These are phyloP conservation scores for Phytopythium oedochilum DNA, from an alignment of 352 stramenopile species.

Conservation along the genomic window DNA sequence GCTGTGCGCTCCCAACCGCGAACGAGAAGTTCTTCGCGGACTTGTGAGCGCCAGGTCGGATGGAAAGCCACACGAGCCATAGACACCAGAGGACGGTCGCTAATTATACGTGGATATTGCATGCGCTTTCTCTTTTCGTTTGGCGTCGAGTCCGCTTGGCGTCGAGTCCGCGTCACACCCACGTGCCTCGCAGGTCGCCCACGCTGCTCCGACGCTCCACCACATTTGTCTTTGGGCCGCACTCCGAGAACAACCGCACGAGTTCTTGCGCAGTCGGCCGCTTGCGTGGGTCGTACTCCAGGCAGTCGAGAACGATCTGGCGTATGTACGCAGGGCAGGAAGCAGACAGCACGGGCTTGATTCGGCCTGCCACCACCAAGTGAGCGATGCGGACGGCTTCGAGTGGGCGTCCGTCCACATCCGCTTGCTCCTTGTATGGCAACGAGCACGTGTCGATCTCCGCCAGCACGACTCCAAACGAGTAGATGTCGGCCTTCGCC, in stretches of 20 bases:
- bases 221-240: not conserved
- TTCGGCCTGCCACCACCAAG: slow-evolving; percentile 20
- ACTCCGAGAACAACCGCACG: not conserved
- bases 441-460: slow-evolving; percentile 49
- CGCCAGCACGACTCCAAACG: slow-evolving; percentile 46
- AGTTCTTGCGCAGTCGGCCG: slow-evolving; percentile 31
- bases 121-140: not conserved
- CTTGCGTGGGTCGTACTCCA: slow-evolving; percentile 24
- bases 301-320: slow-evolving; percentile 27
- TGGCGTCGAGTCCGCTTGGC: too few relatives aligned
- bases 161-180: not conserved
- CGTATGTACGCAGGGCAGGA: slow-evolving; percentile 35
- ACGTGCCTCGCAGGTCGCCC: not conserved
- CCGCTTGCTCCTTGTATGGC: slow-evolving; percentile 18
- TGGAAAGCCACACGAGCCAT: not conserved
- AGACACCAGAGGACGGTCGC: not conserved
- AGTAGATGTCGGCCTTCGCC: slow-evolving; percentile 48
- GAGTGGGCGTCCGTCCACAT: slow-evolving; percentile 22
- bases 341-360: slow-evolving; percentile 23
- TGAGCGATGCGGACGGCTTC: slow-evolving; percentile 18
- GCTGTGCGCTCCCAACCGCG: slow-evolving; percentile 54
- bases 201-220: not conserved
- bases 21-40: slow-evolving; percentile 85
- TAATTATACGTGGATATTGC: not conserved
- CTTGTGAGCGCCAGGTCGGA: slow-evolving; percentile 30